These are phyloP conservation scores for Umbelopsis sp. DNA, from an alignment of 192 early-diverging fungal genomes.

Conservation along the genomic window DNA sequence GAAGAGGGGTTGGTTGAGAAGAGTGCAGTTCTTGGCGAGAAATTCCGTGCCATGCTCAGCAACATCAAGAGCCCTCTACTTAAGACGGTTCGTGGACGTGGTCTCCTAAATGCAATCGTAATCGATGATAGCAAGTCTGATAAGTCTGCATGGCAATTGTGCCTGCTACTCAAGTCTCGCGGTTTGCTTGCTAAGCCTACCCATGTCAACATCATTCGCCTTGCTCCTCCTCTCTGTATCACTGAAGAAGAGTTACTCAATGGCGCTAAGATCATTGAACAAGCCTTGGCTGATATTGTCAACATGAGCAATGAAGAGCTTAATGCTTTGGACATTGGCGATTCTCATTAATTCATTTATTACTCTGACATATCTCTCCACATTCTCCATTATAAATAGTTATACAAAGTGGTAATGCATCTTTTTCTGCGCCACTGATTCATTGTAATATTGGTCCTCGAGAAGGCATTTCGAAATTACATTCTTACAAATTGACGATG, in stretches of 20 bases:
- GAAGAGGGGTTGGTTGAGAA: slow-evolving; percentile 91
- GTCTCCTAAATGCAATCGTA: slow-evolving; percentile 95
- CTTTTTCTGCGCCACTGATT: too few relatives aligned
- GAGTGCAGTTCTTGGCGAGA: slow-evolving; percentile 75
- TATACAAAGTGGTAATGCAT: too few relatives aligned
- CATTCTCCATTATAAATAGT: neutral
- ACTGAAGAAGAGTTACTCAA: slow-evolving; percentile 87
- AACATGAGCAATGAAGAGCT: slow-evolving; percentile 54
- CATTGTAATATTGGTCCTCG: too few relatives aligned
- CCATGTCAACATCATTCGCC: slow-evolving; percentile 96
- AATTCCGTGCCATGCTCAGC: slow-evolving; percentile 79
- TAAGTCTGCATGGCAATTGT: slow-evolving; percentile 97
- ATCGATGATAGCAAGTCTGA: slow-evolving; percentile 82
- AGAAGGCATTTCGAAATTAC: too few relatives aligned
- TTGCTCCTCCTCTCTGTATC: slow-evolving; percentile 95
- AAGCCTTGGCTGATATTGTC: slow-evolving; percentile 74
- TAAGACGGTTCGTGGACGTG: slow-evolving; percentile 83
- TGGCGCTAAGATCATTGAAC: slow-evolving; percentile 79
- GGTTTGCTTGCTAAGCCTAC: slow-evolving; percentile 98
- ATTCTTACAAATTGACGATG: too few relatives aligned
- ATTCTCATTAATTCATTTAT: neutral
- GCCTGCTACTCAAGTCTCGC: slow-evolving; percentile 88
- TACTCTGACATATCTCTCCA: neutral
- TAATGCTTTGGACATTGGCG: slow-evolving; percentile 16
- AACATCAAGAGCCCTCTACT: slow-evolving; percentile 82